A percentile compares a stretch with the other conserved stretches of the same genome.
Evolutionary conservation across 2,329 filamentous ascomycete species (phyloP).

Genomic region (Trichocomaceae sp.): DNA sequence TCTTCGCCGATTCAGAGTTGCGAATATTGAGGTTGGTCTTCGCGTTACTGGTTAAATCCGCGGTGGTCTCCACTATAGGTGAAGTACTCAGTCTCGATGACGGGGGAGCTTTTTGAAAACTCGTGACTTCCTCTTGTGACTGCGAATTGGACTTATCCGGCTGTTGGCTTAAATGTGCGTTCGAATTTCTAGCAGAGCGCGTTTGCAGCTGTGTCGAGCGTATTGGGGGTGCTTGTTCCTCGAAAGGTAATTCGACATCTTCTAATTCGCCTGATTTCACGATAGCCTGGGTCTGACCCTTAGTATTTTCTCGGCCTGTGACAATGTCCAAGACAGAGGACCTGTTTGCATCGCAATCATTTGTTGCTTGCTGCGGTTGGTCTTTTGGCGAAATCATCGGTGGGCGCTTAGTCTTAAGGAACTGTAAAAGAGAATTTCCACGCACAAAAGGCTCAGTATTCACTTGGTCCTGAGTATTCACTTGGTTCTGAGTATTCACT

Average conservation of each 20-base stretch:
- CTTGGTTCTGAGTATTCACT: neutral
- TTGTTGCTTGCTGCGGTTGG: neutral
- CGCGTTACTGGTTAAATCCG: neutral
- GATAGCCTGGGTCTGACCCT: neutral
- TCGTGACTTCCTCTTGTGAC: conserved; percentile 2
- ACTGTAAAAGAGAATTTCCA: neutral
- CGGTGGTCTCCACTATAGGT: neutral
- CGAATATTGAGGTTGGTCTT: neutral
- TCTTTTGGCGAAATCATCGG: neutral
- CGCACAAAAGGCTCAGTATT: neutral
- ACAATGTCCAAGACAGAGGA: neutral
- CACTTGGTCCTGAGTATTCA: neutral
- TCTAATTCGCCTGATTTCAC: neutral
- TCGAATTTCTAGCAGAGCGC: neutral
- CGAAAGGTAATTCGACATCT: neutral
- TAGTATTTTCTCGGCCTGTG: neutral
- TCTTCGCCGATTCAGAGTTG: neutral
- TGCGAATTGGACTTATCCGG: too few species aligned
- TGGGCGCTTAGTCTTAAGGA: neutral
- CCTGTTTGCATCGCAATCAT: neutral
- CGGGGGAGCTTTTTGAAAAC: neutral
- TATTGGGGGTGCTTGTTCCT: neutral
- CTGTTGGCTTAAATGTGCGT: neutral
- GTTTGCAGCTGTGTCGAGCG: neutral
- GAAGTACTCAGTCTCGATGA: neutral